Evolutionary conservation across 352 stramenopile species (phyloP).

Genomic region (Thraustotheca clavata): DNA sequence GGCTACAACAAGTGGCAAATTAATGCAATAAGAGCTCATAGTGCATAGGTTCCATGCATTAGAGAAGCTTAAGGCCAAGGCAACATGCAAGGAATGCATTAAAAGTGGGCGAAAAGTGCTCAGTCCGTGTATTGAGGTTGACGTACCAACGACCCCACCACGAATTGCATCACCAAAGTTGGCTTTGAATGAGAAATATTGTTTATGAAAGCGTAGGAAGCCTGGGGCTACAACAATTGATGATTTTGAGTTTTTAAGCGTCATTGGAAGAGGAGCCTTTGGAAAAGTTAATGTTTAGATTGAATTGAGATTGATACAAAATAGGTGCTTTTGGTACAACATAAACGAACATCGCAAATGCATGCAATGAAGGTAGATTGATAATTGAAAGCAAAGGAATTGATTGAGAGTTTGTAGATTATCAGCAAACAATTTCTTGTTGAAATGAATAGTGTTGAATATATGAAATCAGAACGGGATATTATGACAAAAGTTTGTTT

Average conservation of each 20-base stretch:
- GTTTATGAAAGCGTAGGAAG: neutral
- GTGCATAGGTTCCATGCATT: constrained; percentile 46
- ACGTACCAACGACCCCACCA: neutral
- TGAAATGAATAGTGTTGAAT: constrained; percentile 62
- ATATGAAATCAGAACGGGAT: constrained; percentile 77
- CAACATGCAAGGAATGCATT: constrained; percentile 21
- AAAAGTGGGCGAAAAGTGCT: neutral
- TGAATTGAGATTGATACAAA: neutral
- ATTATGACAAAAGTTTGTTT: constrained; percentile 67
- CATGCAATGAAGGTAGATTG: constrained; percentile 69
- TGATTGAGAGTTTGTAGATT: neutral
- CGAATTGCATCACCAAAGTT: neutral
- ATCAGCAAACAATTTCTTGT: constrained; percentile 79
- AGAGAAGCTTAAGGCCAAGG: constrained; percentile 30
- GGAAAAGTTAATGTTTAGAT: neutral
- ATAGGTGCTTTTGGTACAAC: constrained; percentile 61
- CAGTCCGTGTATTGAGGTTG: constrained; percentile 8
- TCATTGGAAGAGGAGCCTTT: constrained; percentile 22
- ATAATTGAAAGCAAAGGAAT: neutral
- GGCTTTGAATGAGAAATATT: neutral
- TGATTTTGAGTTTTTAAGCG: constrained; percentile 20
- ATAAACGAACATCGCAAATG: constrained; percentile 42
- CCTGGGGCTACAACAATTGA: neutral
- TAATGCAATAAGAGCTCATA: neutral
- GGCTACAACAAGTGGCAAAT: constrained; percentile 65